phyloP scores from a whole-genome alignment of 345 rosid species.

The Brassica cretica region DNA sequence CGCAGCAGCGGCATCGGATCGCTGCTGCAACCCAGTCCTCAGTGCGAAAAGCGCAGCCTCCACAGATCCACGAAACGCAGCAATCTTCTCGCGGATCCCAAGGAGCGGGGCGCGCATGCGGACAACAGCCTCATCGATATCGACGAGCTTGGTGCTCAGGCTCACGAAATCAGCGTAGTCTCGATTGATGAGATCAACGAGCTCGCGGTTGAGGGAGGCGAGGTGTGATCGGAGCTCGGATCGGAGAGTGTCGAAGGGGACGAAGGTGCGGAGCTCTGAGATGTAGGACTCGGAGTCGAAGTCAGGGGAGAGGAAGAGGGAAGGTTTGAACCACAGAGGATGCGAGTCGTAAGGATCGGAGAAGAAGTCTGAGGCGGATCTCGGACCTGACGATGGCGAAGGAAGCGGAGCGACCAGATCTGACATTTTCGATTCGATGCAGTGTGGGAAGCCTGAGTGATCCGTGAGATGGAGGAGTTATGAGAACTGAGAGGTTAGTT shows the following conservation, averaged over 20 bases:
- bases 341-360: conserved; percentile 85
- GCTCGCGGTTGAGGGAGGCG: conserved; percentile 89
- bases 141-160: conserved; percentile 93
- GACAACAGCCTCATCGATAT: conserved; percentile 83
- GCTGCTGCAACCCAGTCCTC: conserved; percentile 78
- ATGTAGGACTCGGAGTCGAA: conserved; percentile 93
- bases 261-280: conserved; percentile 92
- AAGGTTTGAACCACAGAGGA: conserved; percentile 94
- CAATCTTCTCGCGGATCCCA: conserved; percentile 88
- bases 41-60: conserved; percentile 68
- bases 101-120: conserved; percentile 97
- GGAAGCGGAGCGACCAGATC: conserved; percentile 55
- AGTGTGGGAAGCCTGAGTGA: conserved; percentile 1
- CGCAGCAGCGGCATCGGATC: conserved; percentile 90
- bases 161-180: conserved; percentile 97
- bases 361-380: conserved; percentile 87
- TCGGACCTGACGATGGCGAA: conserved; percentile 61
- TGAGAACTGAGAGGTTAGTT: neutral
- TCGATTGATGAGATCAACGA: conserved; percentile 95
- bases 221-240: conserved; percentile 85
- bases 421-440: conserved; percentile 43
- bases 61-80: conserved; percentile 70
- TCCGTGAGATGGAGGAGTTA: neutral
- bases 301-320: conserved; percentile 71
- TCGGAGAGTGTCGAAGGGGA: conserved; percentile 92